These are phyloP conservation scores for Colletotrichum sp. DNA, from an alignment of 2,329 filamentous ascomycete species.

Conservation along the genomic window DNA sequence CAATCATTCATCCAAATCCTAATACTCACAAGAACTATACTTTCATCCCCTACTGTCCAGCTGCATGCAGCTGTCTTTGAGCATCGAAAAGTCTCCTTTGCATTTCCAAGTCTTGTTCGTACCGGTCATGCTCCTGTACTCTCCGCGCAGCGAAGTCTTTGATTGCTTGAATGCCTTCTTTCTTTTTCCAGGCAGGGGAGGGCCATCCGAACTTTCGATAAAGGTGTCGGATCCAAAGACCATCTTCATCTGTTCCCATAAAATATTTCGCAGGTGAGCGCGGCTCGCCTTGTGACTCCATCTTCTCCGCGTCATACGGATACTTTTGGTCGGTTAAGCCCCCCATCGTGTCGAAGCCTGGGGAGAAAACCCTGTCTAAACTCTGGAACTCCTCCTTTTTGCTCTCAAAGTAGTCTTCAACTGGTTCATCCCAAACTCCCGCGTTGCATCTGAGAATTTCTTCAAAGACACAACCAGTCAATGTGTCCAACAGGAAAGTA, in stretches of 20 bases:
- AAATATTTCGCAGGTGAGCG: neutral
- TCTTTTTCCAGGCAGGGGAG: neutral
- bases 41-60: neutral
- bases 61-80: neutral
- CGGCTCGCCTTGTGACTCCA: neutral
- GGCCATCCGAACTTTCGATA: neutral
- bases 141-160: neutral
- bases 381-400: neutral
- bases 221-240: neutral
- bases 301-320: neutral
- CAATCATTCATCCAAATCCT: neutral
- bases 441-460: neutral
- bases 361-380: neutral
- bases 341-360: neutral
- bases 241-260: neutral
- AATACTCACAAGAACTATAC: neutral
- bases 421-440: neutral
- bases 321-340: neutral
- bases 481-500: neutral
- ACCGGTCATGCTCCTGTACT: neutral
- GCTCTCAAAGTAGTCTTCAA: neutral
- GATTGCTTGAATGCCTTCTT: neutral
- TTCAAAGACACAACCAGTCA: neutral
- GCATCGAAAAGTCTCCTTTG: neutral
- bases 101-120: neutral